Evolutionary conservation across 345 rosid genomes (phyloP), one percentile per base, ranked within the genome.

Genomic region (Noccaea bulbosa): DNA sequence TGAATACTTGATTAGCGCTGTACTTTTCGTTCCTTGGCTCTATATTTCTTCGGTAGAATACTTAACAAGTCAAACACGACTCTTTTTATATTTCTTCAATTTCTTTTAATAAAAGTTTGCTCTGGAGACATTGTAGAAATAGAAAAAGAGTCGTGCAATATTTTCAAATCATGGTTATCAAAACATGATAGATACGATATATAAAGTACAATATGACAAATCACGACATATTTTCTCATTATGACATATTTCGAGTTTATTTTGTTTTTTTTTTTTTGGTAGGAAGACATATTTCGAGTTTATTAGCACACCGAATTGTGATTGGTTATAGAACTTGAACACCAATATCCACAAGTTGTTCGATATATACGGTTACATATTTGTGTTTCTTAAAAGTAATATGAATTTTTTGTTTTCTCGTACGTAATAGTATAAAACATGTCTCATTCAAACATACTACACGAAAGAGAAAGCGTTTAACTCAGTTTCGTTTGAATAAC

Each of bases 401-500:
- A 8, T 27, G 30, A 27, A 27, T 2, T 2, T 27, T 2, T 27
- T 27, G 30, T 27, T 27, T 27, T 27, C 30, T 27, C 30, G 30
- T 27, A 27, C 30, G 30, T 27, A 27, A 27, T 27, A 27, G 30
- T 3, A 27, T 27, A 27, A 27, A 27, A 27, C 30, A 27, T 40
- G 7, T 53, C n/a, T 68, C 27, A 68, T 17, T 40, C 43, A 11
- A 55, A 27, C 27, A 41, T 24, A 33, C 67, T 30, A 14, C 15
- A 62, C 35, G 30, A 45, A 63, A 63, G 6, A 32, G 6, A 20
- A 20, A 35, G 11, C 15, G 5, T 38, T 14, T 15, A 14, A 15
- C 46, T 14, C 17, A 38, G 4, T 37, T 24, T 58, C 46, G 32
- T 47, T 67, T 57, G 58, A 47, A 47, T 47, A 69, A 69, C 57